Conservation (phyloP, 768 basidiomycete genomes). For the Inosperma sp. region DNA sequence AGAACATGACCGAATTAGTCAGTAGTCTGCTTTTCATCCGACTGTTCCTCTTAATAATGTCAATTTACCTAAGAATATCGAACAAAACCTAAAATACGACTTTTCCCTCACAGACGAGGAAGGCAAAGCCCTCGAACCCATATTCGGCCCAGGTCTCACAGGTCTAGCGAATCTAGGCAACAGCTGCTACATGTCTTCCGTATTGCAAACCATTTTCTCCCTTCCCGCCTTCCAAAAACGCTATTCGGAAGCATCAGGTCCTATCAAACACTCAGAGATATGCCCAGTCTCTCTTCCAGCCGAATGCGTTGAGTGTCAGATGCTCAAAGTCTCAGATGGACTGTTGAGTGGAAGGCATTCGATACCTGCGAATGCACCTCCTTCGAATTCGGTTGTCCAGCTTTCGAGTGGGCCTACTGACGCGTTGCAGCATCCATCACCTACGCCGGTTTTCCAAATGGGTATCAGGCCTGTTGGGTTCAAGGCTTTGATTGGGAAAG, state of each 20-base stretch:
- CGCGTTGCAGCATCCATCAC: conserved; percentile 24
- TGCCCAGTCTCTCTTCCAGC: conserved; percentile 72
- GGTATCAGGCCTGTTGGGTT: conserved; percentile 81
- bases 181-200: conserved; percentile 97
- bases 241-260: conserved; percentile 44
- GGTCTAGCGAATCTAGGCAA: conserved; percentile 93
- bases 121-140: conserved; percentile 80
- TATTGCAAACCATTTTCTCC: conserved; percentile 81
- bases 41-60: neutral
- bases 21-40: conserved; percentile 14
- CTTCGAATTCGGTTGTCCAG: neutral
- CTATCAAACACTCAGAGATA: conserved; percentile 45
- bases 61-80: conserved; percentile 74
- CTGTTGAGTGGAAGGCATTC: conserved; percentile 91
- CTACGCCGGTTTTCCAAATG: conserved; percentile 66
- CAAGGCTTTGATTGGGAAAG: conserved; percentile 87
- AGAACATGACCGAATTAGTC: conserved; percentile 94
- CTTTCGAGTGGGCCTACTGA: neutral
- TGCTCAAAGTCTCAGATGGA: conserved; percentile 89
- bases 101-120: conserved; percentile 86
- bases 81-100: conserved; percentile 92
- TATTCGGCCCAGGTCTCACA: conserved; percentile 86
- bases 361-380: conserved; percentile 37
- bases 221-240: conserved; percentile 71
- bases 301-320: conserved; percentile 90